phyloP scores from a whole-genome alignment of 257 asterid species.

The Solanum sitiens region DNA sequence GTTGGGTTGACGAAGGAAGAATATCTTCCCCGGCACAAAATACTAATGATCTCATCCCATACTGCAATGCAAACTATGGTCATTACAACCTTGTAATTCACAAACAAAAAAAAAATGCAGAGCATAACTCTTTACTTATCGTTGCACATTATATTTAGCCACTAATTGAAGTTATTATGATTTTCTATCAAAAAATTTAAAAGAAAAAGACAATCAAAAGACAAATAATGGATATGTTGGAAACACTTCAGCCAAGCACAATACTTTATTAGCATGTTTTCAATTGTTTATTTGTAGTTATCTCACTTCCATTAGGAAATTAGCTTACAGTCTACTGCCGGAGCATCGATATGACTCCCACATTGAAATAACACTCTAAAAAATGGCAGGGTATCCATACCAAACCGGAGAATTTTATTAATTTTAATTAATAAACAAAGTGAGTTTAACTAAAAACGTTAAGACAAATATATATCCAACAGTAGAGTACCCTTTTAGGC shows the following conservation, averaged over 20 bases:
- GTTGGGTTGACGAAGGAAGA: background rate
- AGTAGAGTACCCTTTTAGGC: background rate
- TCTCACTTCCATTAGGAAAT: background rate
- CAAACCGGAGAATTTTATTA: background rate
- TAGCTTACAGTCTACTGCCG: background rate
- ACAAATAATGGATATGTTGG: background rate
- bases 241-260: background rate
- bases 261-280: background rate
- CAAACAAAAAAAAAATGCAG: background rate
- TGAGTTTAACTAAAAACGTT: background rate
- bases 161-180: background rate
- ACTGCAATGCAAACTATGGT: background rate
- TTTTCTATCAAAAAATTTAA: background rate
- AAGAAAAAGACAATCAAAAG: background rate
- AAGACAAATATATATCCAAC: background rate
- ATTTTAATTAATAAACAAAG: background rate
- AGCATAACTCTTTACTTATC: background rate
- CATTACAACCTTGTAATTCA: background rate
- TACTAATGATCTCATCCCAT: background rate
- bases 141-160: background rate
- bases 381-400: background rate
- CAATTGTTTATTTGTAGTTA: background rate
- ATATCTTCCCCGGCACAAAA: background rate
- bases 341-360: background rate
- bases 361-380: background rate